phyloP scores from a whole-genome alignment of 2,329 filamentous ascomycete genomes.

The Stagonosporopsis vannaccii region DNA sequence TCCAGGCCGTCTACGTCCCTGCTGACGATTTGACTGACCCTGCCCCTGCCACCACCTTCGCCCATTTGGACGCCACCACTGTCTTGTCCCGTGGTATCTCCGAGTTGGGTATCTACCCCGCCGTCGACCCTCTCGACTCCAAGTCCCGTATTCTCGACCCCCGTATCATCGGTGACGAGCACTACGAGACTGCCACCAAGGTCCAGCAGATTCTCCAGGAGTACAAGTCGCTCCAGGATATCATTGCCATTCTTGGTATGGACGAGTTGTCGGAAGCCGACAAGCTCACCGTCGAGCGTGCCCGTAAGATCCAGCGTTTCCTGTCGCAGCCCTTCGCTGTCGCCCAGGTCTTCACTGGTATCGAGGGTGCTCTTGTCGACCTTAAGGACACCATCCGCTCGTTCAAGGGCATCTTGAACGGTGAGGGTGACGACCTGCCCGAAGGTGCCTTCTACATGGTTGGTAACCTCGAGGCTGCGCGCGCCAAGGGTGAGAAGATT shows the following conservation, averaged over 20 bases:
- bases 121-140: slow-evolving; percentile 99
- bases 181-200: slow-evolving; percentile 92
- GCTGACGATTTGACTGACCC: slow-evolving; percentile 99
- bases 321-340: slow-evolving; percentile 98
- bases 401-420: slow-evolving; percentile 96
- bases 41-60: slow-evolving; percentile 98
- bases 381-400: slow-evolving; percentile 97
- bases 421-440: slow-evolving; percentile 94
- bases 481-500: slow-evolving; percentile 99
- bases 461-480: slow-evolving; percentile 90
- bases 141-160: slow-evolving; percentile 99
- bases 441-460: slow-evolving; percentile 99
- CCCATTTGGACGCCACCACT: slow-evolving; percentile 99
- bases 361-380: slow-evolving; percentile 96
- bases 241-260: slow-evolving; percentile 99
- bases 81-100: slow-evolving; percentile 99
- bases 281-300: slow-evolving; percentile 99
- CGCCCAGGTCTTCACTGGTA: slow-evolving; percentile 84
- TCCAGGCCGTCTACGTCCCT: slow-evolving; percentile 99
- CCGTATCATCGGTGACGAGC: slow-evolving; percentile 96
- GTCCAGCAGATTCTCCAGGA: slow-evolving; percentile 99
- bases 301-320: slow-evolving; percentile 99
- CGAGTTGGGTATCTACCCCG: slow-evolving; percentile 99
- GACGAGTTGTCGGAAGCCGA: slow-evolving; percentile 99
- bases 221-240: slow-evolving; percentile 99